Evolutionary conservation across 495 filamentous ascomycete genomes (phyloP).

Genomic region (Penicillium subrubescens): DNA sequence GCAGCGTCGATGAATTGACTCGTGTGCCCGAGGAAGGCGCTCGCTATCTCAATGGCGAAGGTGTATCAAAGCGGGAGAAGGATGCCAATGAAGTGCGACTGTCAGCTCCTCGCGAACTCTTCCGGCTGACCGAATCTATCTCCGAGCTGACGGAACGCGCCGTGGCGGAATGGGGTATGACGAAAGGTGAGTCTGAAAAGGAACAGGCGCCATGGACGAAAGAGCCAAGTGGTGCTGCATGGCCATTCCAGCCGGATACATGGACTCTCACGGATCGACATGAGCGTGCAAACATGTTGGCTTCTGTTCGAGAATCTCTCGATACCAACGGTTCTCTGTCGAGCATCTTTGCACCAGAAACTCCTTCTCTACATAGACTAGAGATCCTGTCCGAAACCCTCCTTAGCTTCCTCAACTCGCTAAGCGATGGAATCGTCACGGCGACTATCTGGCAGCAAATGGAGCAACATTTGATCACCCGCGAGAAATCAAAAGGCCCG

Average conservation of each 20-base stretch:
- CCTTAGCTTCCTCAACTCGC: conserved; percentile 66
- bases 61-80: conserved; percentile 30
- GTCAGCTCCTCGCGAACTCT: conserved; percentile 81
- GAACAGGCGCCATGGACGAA: conserved; percentile 56
- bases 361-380: conserved; percentile 61
- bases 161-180: conserved; percentile 84
- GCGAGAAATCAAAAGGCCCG: conserved; percentile 50
- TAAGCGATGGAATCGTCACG: conserved; percentile 77
- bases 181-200: conserved; percentile 49
- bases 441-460: conserved; percentile 67
- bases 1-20: conserved; percentile 80
- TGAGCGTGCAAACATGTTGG: conserved; percentile 35
- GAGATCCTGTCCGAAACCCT: conserved; percentile 71
- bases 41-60: conserved; percentile 46
- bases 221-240: conserved; percentile 59
- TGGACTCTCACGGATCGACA: conserved; percentile 48
- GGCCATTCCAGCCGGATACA: conserved; percentile 71
- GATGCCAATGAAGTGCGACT: conserved; percentile 56
- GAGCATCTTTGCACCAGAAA: conserved; percentile 59
- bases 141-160: conserved; percentile 73
- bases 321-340: conserved; percentile 65
- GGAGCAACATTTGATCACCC: conserved; percentile 59
- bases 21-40: conserved; percentile 78
- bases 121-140: conserved; percentile 81
- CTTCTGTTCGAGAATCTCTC: conserved; percentile 63